Evolutionary conservation across 2,329 filamentous ascomycete species (phyloP).

Genomic region (Coniochaeta ligniaria): DNA sequence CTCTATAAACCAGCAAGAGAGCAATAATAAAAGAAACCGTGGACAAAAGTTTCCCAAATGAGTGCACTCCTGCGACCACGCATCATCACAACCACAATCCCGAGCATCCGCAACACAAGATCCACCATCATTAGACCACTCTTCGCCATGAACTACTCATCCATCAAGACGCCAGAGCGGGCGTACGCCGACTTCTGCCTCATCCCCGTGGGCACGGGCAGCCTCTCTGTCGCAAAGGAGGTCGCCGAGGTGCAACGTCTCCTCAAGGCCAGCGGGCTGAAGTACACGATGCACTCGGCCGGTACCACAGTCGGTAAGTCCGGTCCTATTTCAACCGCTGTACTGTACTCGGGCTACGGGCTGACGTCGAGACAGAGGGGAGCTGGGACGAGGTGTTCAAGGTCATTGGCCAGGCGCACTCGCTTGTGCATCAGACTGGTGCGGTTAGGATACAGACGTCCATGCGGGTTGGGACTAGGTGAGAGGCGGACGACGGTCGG

Average conservation of each 20-base stretch:
- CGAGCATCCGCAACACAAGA: neutral
- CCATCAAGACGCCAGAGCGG: slow-evolving; percentile 57
- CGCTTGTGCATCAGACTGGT: slow-evolving; percentile 68
- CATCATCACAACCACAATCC: neutral
- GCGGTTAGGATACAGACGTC: slow-evolving; percentile 79
- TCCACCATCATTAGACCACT: neutral
- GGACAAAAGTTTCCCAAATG: neutral
- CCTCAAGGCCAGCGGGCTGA: slow-evolving; percentile 71
- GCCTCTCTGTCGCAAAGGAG: slow-evolving; percentile 69
- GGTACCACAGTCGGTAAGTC: slow-evolving; percentile 82
- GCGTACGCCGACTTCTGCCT: slow-evolving; percentile 91
- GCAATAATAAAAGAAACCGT: neutral
- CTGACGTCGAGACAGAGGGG: slow-evolving; percentile 56
- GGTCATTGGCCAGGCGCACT: slow-evolving; percentile 80
- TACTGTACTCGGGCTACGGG: neutral
- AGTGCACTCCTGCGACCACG: neutral
- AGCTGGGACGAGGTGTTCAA: slow-evolving; percentile 83
- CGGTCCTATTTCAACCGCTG: neutral
- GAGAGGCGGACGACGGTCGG: slow-evolving; percentile 15
- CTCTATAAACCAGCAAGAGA: too few relatives aligned
- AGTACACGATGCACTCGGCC: slow-evolving; percentile 85
- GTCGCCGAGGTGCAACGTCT: slow-evolving; percentile 85
- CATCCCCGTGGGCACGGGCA: slow-evolving; percentile 78
- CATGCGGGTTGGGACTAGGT: slow-evolving; percentile 78
- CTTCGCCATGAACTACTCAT: slow-evolving; percentile 34